These are phyloP conservation scores for Filobasidium floriforme DNA, from an alignment of 768 basidiomycete species.

Conservation along the genomic window DNA sequence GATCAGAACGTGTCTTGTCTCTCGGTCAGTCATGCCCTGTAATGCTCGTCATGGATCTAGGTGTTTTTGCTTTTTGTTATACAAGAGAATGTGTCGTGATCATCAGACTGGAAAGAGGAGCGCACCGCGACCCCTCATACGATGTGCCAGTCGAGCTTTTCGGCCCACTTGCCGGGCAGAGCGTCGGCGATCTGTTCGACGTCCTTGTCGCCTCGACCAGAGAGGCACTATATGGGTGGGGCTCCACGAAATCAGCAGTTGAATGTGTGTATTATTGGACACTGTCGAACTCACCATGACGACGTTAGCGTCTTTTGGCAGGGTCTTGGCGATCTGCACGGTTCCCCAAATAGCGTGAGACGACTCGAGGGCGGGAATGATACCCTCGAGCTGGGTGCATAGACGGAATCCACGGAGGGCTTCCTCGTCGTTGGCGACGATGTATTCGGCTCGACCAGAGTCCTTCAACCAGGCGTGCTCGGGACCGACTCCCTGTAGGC, in stretches of 20 bases:
- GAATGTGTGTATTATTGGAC: not conserved
- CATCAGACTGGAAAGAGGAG: not conserved
- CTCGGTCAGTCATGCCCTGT: too few species aligned
- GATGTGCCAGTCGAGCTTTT: conserved; percentile 90
- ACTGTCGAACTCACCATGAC: conserved; percentile 62
- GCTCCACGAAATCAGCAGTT: not conserved
- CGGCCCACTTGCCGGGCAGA: conserved; percentile 86
- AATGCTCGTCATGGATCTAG: conserved; percentile 2
- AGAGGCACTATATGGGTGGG: conserved; percentile 61
- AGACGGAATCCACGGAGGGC: conserved; percentile 86
- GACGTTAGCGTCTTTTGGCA: conserved; percentile 75
- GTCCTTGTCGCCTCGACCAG: conserved; percentile 95
- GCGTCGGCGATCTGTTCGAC: conserved; percentile 93
- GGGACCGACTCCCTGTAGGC: conserved; percentile 81
- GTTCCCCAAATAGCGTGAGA: conserved; percentile 95
- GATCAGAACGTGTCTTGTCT: too few species aligned
- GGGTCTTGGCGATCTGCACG: conserved; percentile 69
- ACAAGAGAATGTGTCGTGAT: not conserved
- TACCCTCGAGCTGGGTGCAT: conserved; percentile 87
- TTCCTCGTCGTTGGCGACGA: conserved; percentile 86
- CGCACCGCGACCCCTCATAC: conserved; percentile 10
- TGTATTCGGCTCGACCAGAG: conserved; percentile 84
- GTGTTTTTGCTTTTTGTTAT: not conserved
- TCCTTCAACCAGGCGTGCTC: conserved; percentile 98
- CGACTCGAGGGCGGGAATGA: conserved; percentile 94